Percentiles rank a stretch among this genome's conserved stretches.
phyloP scores from a whole-genome alignment of 345 rosid species.

The Fremontodendron californicum region DNA sequence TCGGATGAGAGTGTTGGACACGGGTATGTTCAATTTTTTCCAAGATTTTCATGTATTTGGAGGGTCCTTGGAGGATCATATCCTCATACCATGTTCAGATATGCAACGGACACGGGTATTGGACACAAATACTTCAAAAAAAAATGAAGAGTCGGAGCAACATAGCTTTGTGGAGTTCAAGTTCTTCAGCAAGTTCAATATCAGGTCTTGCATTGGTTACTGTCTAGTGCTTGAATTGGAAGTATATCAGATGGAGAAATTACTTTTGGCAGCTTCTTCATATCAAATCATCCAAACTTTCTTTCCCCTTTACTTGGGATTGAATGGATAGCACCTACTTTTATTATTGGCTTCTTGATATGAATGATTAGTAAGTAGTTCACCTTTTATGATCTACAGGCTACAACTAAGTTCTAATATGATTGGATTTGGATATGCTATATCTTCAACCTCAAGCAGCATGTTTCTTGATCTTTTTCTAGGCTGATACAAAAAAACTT shows the following conservation, averaged over 20 bases:
- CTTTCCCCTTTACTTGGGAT: background rate
- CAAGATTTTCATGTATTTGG: too few relatives aligned
- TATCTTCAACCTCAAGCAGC: background rate
- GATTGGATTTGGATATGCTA: background rate
- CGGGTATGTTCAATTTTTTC: too few relatives aligned
- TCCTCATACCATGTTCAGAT: too few relatives aligned
- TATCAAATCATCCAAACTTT: background rate
- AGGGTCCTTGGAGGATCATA: too few relatives aligned
- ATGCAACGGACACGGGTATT: too few relatives aligned
- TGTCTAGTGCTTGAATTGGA: background rate
- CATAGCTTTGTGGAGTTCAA: background rate
- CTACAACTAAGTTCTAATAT: background rate
- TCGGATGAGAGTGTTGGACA: too few relatives aligned
- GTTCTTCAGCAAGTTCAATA: background rate
- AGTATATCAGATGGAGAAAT: background rate
- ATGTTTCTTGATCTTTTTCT: background rate
- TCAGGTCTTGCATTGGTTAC: background rate
- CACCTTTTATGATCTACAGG: background rate
- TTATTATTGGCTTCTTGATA: background rate
- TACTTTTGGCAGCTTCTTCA: background rate
- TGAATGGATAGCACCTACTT: background rate
- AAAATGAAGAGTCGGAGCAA: too few relatives aligned
- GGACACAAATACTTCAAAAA: too few relatives aligned
- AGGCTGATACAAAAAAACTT: background rate
- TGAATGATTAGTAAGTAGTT: background rate